Conservation (phyloP, 2,329 filamentous ascomycete species). For the Diaporthe sp. region DNA sequence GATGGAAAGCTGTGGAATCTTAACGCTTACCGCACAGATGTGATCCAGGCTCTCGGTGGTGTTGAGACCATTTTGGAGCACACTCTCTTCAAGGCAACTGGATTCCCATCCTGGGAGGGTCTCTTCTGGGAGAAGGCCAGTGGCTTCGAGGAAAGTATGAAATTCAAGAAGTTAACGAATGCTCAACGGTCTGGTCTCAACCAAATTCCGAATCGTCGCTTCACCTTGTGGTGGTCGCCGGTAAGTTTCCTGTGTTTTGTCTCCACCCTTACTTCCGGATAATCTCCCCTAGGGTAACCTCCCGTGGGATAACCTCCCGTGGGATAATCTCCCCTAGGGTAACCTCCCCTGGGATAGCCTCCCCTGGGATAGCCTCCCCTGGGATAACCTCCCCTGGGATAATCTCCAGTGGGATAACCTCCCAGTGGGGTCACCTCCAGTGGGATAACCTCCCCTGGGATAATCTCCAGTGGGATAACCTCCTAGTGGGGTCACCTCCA, state of each 20-base stretch:
- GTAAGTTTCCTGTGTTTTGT: not conserved
- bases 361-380: too few species aligned
- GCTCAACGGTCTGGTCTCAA: conserved; percentile 97
- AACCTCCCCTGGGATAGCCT: too few species aligned
- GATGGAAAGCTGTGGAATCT: conserved; percentile 98
- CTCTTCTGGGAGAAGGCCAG: conserved; percentile 85
- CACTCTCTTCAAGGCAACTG: conserved; percentile 95
- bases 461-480: not conserved
- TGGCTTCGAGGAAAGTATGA: conserved; percentile 74
- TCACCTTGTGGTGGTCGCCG: conserved; percentile 90
- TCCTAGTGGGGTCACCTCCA: not conserved
- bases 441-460: not conserved
- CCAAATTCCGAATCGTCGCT: conserved; percentile 98
- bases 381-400: too few species aligned
- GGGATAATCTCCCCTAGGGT: too few species aligned
- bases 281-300: too few species aligned
- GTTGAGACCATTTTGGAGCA: conserved; percentile 99
- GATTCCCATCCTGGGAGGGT: conserved; percentile 97
- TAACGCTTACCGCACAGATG: conserved; percentile 95
- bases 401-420: not conserved
- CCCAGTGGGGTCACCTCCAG: not conserved
- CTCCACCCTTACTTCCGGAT: not conserved
- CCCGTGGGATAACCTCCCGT: not conserved
- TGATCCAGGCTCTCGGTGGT: conserved; percentile 95
- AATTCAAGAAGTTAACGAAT: conserved; percentile 99